Percentiles rank a stretch among this genome's conserved stretches.
These are phyloP conservation scores for Melampsora americana DNA, from an alignment of 1,284 basidiomycete species.

Conservation along the genomic window DNA sequence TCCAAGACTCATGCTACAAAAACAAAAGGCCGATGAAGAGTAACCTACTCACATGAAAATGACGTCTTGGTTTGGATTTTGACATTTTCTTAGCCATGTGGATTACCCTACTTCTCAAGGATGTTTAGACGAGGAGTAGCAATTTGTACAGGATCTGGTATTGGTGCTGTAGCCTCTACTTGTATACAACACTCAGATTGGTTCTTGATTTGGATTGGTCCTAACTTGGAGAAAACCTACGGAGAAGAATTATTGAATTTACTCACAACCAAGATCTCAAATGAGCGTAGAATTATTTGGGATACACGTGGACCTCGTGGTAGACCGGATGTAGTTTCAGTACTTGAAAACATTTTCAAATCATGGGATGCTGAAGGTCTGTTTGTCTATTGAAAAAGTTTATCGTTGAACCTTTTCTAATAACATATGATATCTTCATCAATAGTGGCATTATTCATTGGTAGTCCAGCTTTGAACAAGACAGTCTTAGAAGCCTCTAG, in stretches of 20 bases:
- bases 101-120: constrained; percentile 71
- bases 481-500: constrained; percentile 10
- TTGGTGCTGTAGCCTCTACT: constrained; percentile 70
- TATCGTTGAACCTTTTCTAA: not conserved
- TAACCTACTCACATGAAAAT: not conserved
- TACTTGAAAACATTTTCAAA: constrained; percentile 65
- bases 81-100: constrained; percentile 63
- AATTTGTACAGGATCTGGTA: constrained; percentile 72
- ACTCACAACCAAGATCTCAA: constrained; percentile 65
- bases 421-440: not conserved
- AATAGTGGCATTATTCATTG: constrained; percentile 34
- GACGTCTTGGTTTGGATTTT: not conserved
- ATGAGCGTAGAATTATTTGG: constrained; percentile 69
- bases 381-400: constrained; percentile 12
- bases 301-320: constrained; percentile 67
- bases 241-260: constrained; percentile 69
- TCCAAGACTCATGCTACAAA: not conserved
- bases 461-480: constrained; percentile 27
- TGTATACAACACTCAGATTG: constrained; percentile 68
- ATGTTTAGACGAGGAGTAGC: constrained; percentile 71
- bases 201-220: constrained; percentile 66
- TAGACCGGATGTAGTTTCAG: constrained; percentile 71
- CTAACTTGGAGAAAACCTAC: constrained; percentile 63
- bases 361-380: constrained; percentile 69
- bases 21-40: too few species aligned